Evolutionary conservation across 176 grass and related monocot species (phyloP), one percentile per base, ranked within the genome.

Genomic region (Alloteropsis semialata): DNA sequence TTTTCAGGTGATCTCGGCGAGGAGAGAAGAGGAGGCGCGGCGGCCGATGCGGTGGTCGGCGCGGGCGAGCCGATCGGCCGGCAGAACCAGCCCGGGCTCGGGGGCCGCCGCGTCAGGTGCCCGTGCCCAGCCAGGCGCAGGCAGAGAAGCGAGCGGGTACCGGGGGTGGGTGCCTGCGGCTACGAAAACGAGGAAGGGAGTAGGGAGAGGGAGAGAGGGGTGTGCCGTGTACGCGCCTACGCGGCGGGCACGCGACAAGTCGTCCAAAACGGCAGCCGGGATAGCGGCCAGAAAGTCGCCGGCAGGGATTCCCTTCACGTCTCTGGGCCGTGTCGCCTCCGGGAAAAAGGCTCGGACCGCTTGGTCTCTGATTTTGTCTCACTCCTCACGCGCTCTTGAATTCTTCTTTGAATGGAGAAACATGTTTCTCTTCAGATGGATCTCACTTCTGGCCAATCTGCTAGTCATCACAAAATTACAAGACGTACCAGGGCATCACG

Each of bases 261-360:
- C 59, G n/a, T 32, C 21, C 4, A 34, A 80, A 80, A 80, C 77
- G 77, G 77, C 77, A 22, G 60, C 28, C 60, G 43, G 42, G 43
- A 46, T 64, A 15, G 28, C 27, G 5, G 0, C 60, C 43, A 25
- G 43, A 46, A 64, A 34, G 41, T 78, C 42, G 17, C 25, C 25
- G 61, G 55, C 22, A 27, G 54, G 21, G 13, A 33, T 63, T 12
- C 43, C 3, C 17, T 8, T 10, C 30, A 50, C 70, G 16, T 29
- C 17, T 48, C 32, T 24, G 19, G 60, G 34, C 34, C 5, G 5
- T 36, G 34, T n/a, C n/a, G n/a, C 11, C 43, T 43, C 11, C 4
- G 21, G 12, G 39, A 9, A n/a, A 39, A 0, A 21, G 10, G 59
- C 4, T 7, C 7, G 6, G 22, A 44, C 39, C 12, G n/a, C 4